Percentiles rank a stretch among this genome's conserved stretches.
phyloP scores from a whole-genome alignment of 2,329 filamentous ascomycete genomes.

The Thielaviopsis punctulata region DNA sequence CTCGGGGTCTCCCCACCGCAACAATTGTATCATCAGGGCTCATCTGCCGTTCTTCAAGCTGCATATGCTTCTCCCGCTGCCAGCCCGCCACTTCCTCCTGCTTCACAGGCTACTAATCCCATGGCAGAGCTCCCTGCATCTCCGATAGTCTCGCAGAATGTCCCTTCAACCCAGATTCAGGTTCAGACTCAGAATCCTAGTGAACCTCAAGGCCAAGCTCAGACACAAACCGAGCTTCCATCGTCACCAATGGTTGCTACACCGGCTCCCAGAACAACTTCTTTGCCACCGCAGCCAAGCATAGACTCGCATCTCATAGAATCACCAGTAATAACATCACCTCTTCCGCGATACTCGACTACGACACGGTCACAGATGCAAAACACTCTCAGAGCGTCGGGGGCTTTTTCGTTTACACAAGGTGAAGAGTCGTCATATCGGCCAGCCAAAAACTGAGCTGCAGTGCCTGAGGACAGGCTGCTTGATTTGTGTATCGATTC shows the following conservation, averaged over 20 bases:
- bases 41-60: background rate
- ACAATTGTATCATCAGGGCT: background rate
- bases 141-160: background rate
- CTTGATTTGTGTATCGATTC: too few relatives aligned
- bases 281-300: too few relatives aligned
- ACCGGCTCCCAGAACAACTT: too few relatives aligned
- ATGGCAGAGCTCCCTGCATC: background rate
- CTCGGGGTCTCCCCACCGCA: background rate
- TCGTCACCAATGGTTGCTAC: too few relatives aligned
- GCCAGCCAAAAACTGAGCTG: slow-evolving; percentile 13
- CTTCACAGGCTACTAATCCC: background rate
- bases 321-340: background rate
- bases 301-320: background rate
- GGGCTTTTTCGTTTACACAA: slow-evolving; percentile 18
- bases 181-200: too few relatives aligned
- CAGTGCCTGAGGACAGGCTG: too few relatives aligned
- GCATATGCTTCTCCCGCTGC: background rate
- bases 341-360: background rate
- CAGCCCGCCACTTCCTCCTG: background rate
- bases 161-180: background rate
- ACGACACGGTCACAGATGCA: background rate
- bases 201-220: too few relatives aligned
- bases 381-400: too few relatives aligned
- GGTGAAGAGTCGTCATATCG: slow-evolving; percentile 17
- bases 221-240: background rate